These are phyloP conservation scores for Coemansia aciculifera DNA, from an alignment of 192 early-diverging fungal genomes.

Conservation along the genomic window DNA sequence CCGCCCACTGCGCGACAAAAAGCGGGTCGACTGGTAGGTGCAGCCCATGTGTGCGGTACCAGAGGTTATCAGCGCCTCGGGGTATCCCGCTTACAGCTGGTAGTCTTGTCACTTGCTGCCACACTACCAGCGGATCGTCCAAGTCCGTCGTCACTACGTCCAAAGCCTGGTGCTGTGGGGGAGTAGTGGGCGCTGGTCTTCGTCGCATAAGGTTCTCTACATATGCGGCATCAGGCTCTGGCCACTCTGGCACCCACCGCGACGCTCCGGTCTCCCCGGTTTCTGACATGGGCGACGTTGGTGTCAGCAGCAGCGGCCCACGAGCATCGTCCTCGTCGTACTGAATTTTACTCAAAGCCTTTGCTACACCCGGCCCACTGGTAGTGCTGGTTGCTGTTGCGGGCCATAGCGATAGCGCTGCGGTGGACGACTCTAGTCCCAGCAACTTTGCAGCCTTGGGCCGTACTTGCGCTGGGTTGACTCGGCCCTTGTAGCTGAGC, in stretches of 20 bases:
- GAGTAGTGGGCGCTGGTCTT: conserved; percentile 12
- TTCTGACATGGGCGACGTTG: conserved; percentile 14
- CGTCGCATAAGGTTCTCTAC: conserved; percentile 25
- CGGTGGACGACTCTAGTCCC: conserved; percentile 18
- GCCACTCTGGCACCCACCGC: conserved; percentile 41
- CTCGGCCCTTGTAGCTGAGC: background rate
- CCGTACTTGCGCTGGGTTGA: background rate
- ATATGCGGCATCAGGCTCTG: conserved; percentile 35
- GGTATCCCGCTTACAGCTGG: conserved; percentile 22
- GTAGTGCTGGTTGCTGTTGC: background rate
- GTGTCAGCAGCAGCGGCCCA: conserved; percentile 19
- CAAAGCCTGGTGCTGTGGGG: conserved; percentile 1
- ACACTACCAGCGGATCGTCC: conserved; percentile 32
- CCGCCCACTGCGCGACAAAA: conserved; percentile 38
- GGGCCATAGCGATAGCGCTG: background rate
- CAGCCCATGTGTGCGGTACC: conserved; percentile 38
- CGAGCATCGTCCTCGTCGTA: conserved; percentile 2
- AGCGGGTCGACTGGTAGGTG: conserved; percentile 34
- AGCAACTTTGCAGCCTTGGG: conserved; percentile 50
- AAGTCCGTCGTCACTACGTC: background rate
- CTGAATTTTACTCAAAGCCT: background rate
- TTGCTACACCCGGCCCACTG: background rate
- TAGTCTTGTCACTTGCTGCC: conserved; percentile 22
- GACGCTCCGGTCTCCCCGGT: conserved; percentile 8
- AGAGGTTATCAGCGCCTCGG: conserved; percentile 25